Conservation (phyloP, 192 early-diverging fungal species). For the Coemansia sp. region DNA sequence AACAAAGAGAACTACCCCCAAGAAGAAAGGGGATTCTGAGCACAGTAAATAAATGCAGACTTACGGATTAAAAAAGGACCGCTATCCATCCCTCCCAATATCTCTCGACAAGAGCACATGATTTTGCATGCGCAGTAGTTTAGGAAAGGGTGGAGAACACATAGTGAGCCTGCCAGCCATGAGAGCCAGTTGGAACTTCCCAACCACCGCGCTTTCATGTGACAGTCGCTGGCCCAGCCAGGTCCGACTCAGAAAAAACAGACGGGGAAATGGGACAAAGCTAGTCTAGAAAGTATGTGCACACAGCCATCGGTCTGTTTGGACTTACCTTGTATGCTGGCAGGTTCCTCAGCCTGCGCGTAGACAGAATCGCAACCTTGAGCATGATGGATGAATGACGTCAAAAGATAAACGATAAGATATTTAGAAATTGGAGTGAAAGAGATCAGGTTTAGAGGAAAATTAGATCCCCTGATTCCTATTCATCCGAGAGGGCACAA, state of each 20-base stretch:
- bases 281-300: background rate
- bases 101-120: no score
- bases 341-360: conserved; percentile 20
- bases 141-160: no score
- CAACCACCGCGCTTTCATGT: background rate
- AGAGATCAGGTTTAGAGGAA: background rate
- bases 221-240: background rate
- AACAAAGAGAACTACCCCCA: background rate
- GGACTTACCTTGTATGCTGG: conserved; percentile 20
- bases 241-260: no score
- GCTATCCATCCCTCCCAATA: no score
- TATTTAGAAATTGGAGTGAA: background rate
- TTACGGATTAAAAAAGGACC: no score
- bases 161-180: no score
- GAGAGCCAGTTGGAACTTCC: no score
- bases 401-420: background rate
- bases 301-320: background rate
- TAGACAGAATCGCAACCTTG: conserved; percentile 20
- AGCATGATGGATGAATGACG: conserved; percentile 5
- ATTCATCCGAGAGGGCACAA: no score
- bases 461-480: background rate
- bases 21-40: no score
- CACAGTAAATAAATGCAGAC: no score
- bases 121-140: no score
- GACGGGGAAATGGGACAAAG: background rate